Evolutionary conservation across 164 flowering plant genomes (phyloP).

Genomic region (Umbellularia californica): DNA sequence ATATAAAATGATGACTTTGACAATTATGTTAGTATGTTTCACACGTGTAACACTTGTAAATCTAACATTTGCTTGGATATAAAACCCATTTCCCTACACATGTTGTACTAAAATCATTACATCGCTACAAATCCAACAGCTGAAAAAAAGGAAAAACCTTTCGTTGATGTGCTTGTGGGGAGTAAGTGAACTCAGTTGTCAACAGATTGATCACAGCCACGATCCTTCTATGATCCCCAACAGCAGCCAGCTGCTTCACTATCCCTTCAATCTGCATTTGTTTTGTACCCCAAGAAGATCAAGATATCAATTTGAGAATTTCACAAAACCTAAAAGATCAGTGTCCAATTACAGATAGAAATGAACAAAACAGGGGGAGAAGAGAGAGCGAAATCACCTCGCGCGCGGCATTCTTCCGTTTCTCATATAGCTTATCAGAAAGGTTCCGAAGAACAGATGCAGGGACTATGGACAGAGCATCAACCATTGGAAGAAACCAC

Average conservation of each 20-base stretch:
- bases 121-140: no score
- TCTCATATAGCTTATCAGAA: conserved; percentile 93
- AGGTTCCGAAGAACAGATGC: conserved; percentile 74
- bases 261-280: conserved; percentile 66
- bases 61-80: no score
- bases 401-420: conserved; percentile 94
- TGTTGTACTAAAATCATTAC: no score
- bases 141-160: conserved; percentile 39
- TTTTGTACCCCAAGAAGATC: neutral
- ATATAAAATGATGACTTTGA: no score
- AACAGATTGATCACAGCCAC: conserved; percentile 72
- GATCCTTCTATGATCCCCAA: conserved; percentile 79
- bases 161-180: conserved; percentile 88
- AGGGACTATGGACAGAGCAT: conserved; percentile 59
- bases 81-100: no score
- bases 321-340: neutral
- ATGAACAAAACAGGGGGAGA: neutral
- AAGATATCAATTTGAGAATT: neutral
- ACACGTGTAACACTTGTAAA: no score
- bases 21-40: no score
- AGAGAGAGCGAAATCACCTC: conserved; percentile 45
- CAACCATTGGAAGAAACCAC: conserved; percentile 40
- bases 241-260: conserved; percentile 67
- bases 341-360: neutral
- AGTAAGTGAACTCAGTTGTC: conserved; percentile 66